These are phyloP conservation scores for Herpotrichia juniperi DNA, from an alignment of 2,329 filamentous ascomycete genomes.

Conservation along the genomic window DNA sequence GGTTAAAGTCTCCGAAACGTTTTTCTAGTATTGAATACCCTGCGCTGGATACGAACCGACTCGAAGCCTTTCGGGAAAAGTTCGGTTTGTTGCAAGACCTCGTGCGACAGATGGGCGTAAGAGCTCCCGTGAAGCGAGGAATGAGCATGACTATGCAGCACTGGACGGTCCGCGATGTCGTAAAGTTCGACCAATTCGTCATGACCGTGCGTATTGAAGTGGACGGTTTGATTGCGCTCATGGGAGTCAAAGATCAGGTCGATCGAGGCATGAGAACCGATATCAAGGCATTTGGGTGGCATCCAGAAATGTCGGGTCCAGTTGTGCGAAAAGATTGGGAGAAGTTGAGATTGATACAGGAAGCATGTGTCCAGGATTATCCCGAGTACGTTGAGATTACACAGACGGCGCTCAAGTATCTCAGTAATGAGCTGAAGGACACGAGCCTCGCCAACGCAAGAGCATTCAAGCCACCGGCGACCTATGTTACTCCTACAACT, in stretches of 20 bases:
- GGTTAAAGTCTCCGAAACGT: slow-evolving; percentile 52
- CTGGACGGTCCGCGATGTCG: slow-evolving; percentile 51
- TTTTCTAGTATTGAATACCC: slow-evolving; percentile 45
- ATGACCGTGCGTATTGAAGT: slow-evolving; percentile 49
- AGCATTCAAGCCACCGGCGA: slow-evolving; percentile 19
- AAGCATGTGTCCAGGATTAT: slow-evolving; percentile 50
- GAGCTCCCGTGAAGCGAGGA: slow-evolving; percentile 39
- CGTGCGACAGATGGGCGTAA: slow-evolving; percentile 37
- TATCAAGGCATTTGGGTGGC: slow-evolving; percentile 56
- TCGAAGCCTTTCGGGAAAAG: slow-evolving; percentile 54
- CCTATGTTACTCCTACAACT: neutral
- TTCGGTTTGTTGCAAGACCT: slow-evolving; percentile 50
- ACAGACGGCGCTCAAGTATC: slow-evolving; percentile 51
- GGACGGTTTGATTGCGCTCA: slow-evolving; percentile 50
- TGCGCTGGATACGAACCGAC: slow-evolving; percentile 50
- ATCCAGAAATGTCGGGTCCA: slow-evolving; percentile 48
- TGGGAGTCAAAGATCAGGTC: slow-evolving; percentile 51
- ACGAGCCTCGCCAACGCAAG: slow-evolving; percentile 25
- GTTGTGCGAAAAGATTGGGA: slow-evolving; percentile 41
- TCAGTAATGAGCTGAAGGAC: slow-evolving; percentile 43
- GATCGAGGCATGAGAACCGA: slow-evolving; percentile 53
- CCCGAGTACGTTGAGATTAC: slow-evolving; percentile 52
- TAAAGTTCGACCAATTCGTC: slow-evolving; percentile 50
- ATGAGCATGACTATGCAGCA: slow-evolving; percentile 42
- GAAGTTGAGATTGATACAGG: slow-evolving; percentile 53